Percentiles rank a stretch among this genome's conserved stretches.
Evolutionary conservation across 176 grass and related monocot genomes (phyloP).

Genomic region (Rhynchospora pubera): DNA sequence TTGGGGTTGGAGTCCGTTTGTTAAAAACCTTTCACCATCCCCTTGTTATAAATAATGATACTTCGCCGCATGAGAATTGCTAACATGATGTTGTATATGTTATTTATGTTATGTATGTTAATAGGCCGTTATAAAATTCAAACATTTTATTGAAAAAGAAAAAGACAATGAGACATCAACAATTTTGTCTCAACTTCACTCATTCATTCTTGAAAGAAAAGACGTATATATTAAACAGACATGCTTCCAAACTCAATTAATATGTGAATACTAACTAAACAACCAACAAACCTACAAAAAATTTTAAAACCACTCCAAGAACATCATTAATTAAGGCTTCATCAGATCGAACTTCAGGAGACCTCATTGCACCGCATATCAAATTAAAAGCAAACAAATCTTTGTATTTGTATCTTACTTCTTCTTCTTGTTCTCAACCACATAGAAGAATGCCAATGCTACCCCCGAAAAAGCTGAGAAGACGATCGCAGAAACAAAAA

Average conservation of each 20-base stretch:
- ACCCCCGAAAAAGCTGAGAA: slow-evolving; percentile 77
- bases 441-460: slow-evolving; percentile 45
- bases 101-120: too few relatives aligned
- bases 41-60: too few relatives aligned
- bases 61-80: too few relatives aligned
- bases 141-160: neutral
- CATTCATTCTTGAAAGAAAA: neutral
- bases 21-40: too few relatives aligned
- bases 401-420: slow-evolving; percentile 21
- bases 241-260: neutral
- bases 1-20: too few relatives aligned
- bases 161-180: neutral
- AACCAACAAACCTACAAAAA: neutral
- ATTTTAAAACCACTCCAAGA: neutral
- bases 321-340: neutral
- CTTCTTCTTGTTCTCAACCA: slow-evolving; percentile 41
- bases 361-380: neutral
- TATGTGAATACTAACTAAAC: neutral
- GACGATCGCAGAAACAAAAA: slow-evolving; percentile 64
- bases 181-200: neutral
- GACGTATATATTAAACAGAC: neutral
- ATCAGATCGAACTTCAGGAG: neutral
- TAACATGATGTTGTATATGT: too few relatives aligned
- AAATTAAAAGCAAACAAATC: neutral
- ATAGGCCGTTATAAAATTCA: neutral